Conservation (phyloP, 2,329 filamentous ascomycete species). For the Penicillium sp. region DNA sequence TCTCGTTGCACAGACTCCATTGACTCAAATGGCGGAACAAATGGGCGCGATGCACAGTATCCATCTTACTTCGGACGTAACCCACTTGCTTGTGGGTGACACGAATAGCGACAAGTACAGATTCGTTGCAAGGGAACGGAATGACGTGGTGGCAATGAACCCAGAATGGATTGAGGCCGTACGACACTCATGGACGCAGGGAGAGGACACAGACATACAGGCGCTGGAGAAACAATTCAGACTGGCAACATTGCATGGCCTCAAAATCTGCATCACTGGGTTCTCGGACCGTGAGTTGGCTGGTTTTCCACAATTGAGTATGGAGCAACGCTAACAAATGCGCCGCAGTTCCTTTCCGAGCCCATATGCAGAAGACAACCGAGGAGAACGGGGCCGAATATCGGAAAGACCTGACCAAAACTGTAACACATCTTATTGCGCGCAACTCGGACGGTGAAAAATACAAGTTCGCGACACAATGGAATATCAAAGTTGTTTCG, state of each 20-base stretch:
- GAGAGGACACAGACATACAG: slow-evolving; percentile 69
- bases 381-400: slow-evolving; percentile 74
- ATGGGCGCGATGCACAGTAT: slow-evolving; percentile 86
- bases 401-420: slow-evolving; percentile 79
- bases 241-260: slow-evolving; percentile 47
- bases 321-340: slow-evolving; percentile 6
- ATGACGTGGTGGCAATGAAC: slow-evolving; percentile 79
- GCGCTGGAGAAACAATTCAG: slow-evolving; percentile 62
- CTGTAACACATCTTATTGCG: slow-evolving; percentile 84
- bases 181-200: slow-evolving; percentile 74
- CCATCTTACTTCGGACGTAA: slow-evolving; percentile 93
- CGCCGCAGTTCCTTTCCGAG: slow-evolving; percentile 60
- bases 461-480: slow-evolving; percentile 80
- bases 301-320: slow-evolving; percentile 11
- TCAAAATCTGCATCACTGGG: slow-evolving; percentile 67
- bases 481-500: slow-evolving; percentile 76
- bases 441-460: slow-evolving; percentile 79
- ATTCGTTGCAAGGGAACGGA: slow-evolving; percentile 85
- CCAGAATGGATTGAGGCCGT: slow-evolving; percentile 83
- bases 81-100: slow-evolving; percentile 87
- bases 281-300: slow-evolving; percentile 60
- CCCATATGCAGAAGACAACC: slow-evolving; percentile 67
- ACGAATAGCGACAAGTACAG: slow-evolving; percentile 91
- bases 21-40: slow-evolving; percentile 57
- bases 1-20: slow-evolving; percentile 34